Evolutionary conservation across 2,329 filamentous ascomycete genomes (phyloP).

Genomic region (Decorospora gaudefroyi): DNA sequence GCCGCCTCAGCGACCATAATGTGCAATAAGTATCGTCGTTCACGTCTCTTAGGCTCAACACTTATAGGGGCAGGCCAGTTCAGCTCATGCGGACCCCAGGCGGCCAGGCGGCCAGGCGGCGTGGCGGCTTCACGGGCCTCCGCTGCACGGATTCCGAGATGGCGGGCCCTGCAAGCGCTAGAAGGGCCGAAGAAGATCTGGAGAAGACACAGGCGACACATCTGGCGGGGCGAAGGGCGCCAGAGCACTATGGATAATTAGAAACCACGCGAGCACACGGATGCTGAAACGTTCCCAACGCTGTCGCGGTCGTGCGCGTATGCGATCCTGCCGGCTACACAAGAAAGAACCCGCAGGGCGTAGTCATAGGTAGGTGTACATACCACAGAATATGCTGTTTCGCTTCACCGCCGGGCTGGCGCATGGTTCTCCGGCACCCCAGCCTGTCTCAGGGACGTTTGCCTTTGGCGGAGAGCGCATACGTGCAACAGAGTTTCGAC

Average conservation of each 20-base stretch:
- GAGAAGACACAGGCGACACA: slow-evolving; percentile 16
- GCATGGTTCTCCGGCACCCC: slow-evolving; percentile 8
- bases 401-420: slow-evolving; percentile 11
- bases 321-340: too few relatives aligned
- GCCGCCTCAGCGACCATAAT: too few relatives aligned
- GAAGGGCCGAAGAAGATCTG: slow-evolving; percentile 26
- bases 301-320: slow-evolving; percentile 2
- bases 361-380: too few relatives aligned
- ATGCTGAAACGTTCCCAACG: slow-evolving; percentile 10
- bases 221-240: slow-evolving; percentile 15
- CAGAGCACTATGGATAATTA: slow-evolving; percentile 19
- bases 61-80: slow-evolving; percentile 5
- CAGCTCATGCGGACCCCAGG: slow-evolving; percentile 12
- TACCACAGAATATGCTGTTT: slow-evolving; percentile 2
- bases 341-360: too few relatives aligned
- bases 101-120: not conserved
- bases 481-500: slow-evolving; percentile 3
- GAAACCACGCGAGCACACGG: slow-evolving; percentile 13
- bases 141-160: slow-evolving; percentile 21
- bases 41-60: slow-evolving; percentile 4
- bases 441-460: slow-evolving; percentile 5
- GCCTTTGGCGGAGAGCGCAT: slow-evolving; percentile 1
- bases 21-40: slow-evolving; percentile 1
- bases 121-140: slow-evolving; percentile 13
- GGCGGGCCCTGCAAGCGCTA: slow-evolving; percentile 25